Base-by-base conservation (phyloP, 2,329 filamentous ascomycete genomes). In the Diaporthe australafricana region DNA sequence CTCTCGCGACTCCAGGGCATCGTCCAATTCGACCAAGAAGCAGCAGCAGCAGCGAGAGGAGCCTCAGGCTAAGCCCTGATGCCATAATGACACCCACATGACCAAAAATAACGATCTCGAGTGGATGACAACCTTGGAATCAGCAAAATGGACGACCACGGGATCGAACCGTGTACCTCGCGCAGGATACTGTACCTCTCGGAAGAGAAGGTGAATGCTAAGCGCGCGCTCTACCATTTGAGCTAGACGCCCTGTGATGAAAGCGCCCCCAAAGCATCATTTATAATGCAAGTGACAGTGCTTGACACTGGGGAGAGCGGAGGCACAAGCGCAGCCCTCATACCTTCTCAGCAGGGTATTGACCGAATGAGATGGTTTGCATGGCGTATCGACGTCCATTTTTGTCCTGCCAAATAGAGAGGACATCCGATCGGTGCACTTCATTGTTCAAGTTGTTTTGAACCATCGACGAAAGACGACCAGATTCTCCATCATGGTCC, bases 201-300 rank as follows among this genome's bases (percentile, higher is more conserved):
- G n/a, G n/a, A n/a, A n/a, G n/a, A n/a, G n/a, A n/a, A n/a, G n/a
- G 57, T 17, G 14, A 27, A 40, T 69, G 66, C 66, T 69, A 69
- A 69, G 66, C 66, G 55, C 66, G 66, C 66, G 66, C 66, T 69
- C 66, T 69, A 69, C 66, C 66, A 69, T 69, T 69, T 69, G 66
- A 69, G 66, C 66, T 69, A 69, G 66, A 69, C 66, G 66, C 66
- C 66, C 66, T 69, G 42, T 56, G 52, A 25, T 68, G 40, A 22
- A 32, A 3, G 17, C 0, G 5, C 0, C 1, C 1, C 14, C 4
- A 12, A 20, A 11, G 16, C 1, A 32, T 1, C 1, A 11, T 3
- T 20, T 7, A 53, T 32, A 2, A 14, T 2, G 8, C 8, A n/a
- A 20, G n/a, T n/a, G n/a, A n/a, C n/a, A n/a, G n/a, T n/a, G n/a